phyloP scores from a whole-genome alignment of 805 yeast genomes.

The Pichia exigua region DNA sequence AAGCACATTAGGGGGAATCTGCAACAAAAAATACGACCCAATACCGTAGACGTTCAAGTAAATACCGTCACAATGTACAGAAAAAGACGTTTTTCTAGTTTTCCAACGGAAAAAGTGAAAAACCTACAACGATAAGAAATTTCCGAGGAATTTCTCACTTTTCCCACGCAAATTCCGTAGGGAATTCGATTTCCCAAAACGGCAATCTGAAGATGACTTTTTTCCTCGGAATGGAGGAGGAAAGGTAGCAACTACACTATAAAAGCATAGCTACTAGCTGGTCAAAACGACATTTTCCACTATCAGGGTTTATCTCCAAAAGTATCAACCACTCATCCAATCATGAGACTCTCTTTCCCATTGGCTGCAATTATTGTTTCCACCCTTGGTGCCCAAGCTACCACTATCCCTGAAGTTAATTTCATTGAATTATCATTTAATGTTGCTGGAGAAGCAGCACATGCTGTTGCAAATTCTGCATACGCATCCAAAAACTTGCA shows the following conservation, averaged over 20 bases:
- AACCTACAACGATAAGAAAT: neutral
- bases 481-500: neutral
- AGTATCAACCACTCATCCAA: neutral
- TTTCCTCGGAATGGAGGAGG: neutral
- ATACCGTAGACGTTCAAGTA: too few species aligned
- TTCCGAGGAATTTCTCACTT: neutral
- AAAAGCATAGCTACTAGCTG: too few species aligned
- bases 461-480: neutral
- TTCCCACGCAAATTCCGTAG: neutral
- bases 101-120: neutral
- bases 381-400: slow-evolving; percentile 5
- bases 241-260: neutral
- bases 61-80: too few species aligned
- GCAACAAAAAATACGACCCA: too few species aligned
- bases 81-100: too few species aligned
- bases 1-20: too few species aligned
- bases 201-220: neutral
- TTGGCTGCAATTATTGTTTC: slow-evolving; percentile 1
- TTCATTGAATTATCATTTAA: neutral
- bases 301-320: too few species aligned
- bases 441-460: neutral
- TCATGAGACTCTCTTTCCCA: neutral
- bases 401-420: slow-evolving; percentile 5
- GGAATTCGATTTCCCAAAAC: too few species aligned
- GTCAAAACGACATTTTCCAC: too few species aligned